Evolutionary conservation across 176 grass and related monocot species (phyloP).

Genomic region (Oryza brachyantha): DNA sequence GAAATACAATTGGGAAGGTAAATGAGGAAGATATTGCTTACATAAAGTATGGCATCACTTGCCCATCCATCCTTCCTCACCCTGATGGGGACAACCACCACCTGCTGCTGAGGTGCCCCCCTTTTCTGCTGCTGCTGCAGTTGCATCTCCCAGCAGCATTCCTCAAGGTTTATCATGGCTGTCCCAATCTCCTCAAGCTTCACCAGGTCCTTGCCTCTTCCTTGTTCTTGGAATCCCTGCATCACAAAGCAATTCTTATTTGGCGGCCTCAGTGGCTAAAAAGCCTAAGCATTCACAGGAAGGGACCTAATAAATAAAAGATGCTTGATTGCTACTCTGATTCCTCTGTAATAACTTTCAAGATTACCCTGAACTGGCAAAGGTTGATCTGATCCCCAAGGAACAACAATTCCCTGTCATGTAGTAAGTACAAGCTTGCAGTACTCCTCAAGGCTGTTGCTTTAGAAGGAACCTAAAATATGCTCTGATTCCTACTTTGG

Average conservation of each 20-base stretch:
- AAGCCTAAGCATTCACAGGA: constrained; percentile 22
- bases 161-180: constrained; percentile 64
- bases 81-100: constrained; percentile 66
- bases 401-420: constrained; percentile 11
- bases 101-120: constrained; percentile 33
- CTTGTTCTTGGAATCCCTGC: constrained; percentile 72
- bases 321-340: constrained; percentile 25
- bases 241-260: constrained; percentile 40
- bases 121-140: constrained; percentile 47
- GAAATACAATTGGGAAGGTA: background rate
- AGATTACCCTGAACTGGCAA: constrained; percentile 32
- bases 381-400: background rate
- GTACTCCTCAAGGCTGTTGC: background rate
- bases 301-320: background rate
- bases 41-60: constrained; percentile 79
- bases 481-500: constrained; percentile 31
- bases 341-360: constrained; percentile 25
- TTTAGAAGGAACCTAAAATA: constrained; percentile 18
- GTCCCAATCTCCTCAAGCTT: constrained; percentile 78
- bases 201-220: constrained; percentile 49
- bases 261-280: constrained; percentile 24
- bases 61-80: constrained; percentile 60
- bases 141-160: constrained; percentile 66
- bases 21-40: constrained; percentile 46
- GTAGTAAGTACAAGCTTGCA: background rate